Evolutionary conservation across 2,329 filamentous ascomycete species (phyloP), one percentile per base, ranked within the genome.

Genomic region (Hymenoscyphus linearis): DNA sequence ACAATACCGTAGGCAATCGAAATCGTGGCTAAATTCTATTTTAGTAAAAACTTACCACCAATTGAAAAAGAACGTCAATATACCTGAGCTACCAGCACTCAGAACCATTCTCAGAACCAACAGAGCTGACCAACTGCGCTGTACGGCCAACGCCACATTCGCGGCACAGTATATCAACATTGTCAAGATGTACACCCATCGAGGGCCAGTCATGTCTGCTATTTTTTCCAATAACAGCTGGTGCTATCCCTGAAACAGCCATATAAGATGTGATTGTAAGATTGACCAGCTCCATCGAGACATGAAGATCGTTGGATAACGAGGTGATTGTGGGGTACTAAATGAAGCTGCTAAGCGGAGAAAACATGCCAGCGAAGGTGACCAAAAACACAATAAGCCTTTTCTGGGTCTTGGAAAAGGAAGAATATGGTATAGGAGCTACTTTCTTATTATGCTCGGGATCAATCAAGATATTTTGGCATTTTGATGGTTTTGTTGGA

Each of bases 1-100:
- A 89, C 79, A 0, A 89, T 81, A 0, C 82, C 87, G 27, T 76
- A 76, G 0, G 76, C 77, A 6, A 90, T 75, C 0, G 85, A 79
- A 2, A 87, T 76, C 0, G 84, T 86, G 22, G 52, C 56, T 55
- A 26, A 47, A 34, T 34, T 27, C 12, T 36, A 37, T 14, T 13
- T 83, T 85, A 1, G 79, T 80, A 63, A 79, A 82, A 16, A 18
- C 18, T 50, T 36, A 3, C 12, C 14, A 56, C 7, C 16, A 35
- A 12, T n/a, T 12, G 26, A 4, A 47, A 12, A 22, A 35, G n/a
- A n/a, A n/a, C n/a, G n/a, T 22, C 9, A 13, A 3, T 3, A 3
- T 37, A 59, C 61, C 61, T 7, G 57, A 57, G 62, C 76, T 79
- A 0, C 80, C 84, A 1, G 80, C 77, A 10, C 80, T 82, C 67